Conservation (phyloP, 164 flowering plant genomes). For the Vitis rupestris region DNA sequence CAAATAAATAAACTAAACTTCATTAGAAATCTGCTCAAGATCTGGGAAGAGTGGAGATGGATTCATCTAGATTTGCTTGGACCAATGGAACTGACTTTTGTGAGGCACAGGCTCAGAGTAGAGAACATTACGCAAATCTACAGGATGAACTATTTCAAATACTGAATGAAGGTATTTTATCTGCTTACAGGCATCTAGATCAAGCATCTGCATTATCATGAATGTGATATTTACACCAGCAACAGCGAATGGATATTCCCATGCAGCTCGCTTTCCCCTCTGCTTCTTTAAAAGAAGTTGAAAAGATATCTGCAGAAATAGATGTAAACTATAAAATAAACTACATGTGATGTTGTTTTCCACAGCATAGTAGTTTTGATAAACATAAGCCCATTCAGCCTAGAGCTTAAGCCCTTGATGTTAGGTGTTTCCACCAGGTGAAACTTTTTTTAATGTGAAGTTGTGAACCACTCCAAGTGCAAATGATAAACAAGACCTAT, state of each 20-base stretch:
- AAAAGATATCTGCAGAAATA: constrained; percentile 58
- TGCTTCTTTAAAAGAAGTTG: constrained; percentile 70
- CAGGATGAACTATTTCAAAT: neutral
- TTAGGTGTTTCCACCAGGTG: too few species aligned
- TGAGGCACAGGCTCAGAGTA: too few species aligned
- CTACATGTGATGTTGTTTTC: too few species aligned
- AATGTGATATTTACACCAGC: constrained; percentile 95
- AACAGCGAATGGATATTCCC: constrained; percentile 97
- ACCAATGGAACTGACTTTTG: too few species aligned
- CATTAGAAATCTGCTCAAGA: constrained; percentile 12
- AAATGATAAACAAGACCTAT: too few species aligned
- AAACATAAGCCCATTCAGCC: too few species aligned
- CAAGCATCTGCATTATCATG: constrained; percentile 95
- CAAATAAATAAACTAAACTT: constrained; percentile 12
- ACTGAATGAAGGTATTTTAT: neutral
- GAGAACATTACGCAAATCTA: neutral
- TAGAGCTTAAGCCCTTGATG: too few species aligned
- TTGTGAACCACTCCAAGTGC: too few species aligned
- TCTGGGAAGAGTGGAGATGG: too few species aligned
- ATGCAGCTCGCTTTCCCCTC: constrained; percentile 70
- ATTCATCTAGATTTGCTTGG: too few species aligned
- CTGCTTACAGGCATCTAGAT: constrained; percentile 65
- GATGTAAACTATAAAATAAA: neutral
- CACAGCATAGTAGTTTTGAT: too few species aligned
- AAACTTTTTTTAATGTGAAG: too few species aligned